Evolutionary conservation across 192 early-diverging fungal genomes (phyloP).

Genomic region (Backusella circina): DNA sequence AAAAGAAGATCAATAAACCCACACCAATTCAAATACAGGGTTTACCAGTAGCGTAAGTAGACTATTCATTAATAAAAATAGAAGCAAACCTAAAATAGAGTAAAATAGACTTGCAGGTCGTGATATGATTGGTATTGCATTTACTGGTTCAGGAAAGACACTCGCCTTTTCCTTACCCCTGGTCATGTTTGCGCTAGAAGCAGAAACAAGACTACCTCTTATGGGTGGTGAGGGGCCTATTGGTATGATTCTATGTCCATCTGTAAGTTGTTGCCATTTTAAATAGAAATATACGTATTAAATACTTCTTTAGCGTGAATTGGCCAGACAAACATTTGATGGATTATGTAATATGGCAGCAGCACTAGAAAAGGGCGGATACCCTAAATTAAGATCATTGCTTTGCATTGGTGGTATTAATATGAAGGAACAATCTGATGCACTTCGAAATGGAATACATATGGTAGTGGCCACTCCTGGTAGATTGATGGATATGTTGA

Average conservation of each 20-base stretch:
- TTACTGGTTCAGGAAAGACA: conserved; percentile 97
- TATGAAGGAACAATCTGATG: conserved; percentile 82
- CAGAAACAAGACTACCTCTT: conserved; percentile 81
- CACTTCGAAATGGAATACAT: conserved; percentile 77
- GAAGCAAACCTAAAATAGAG: background rate
- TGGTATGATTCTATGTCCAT: conserved; percentile 93
- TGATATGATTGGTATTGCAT: conserved; percentile 98
- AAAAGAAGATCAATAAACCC: conserved; percentile 81
- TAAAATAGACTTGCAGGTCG: conserved; percentile 67
- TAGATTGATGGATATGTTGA: conserved; percentile 88
- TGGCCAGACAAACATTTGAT: conserved; percentile 93
- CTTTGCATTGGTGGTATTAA: conserved; percentile 94
- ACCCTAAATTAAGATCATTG: conserved; percentile 70
- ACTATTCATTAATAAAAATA: background rate
- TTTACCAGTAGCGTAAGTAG: conserved; percentile 75
- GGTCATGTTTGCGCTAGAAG: conserved; percentile 90
- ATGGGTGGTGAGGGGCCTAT: conserved; percentile 87
- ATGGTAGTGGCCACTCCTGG: conserved; percentile 97
- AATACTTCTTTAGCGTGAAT: conserved; percentile 64
- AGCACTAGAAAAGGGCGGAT: conserved; percentile 57
- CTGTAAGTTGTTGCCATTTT: conserved; percentile 43
- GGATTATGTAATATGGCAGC: conserved; percentile 66
- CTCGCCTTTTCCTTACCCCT: conserved; percentile 93
- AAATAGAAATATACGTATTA: background rate
- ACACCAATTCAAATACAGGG: conserved; percentile 98